phyloP scores from a whole-genome alignment of 2,329 filamentous ascomycete genomes.

The Phyllosticta citribraziliensis region DNA sequence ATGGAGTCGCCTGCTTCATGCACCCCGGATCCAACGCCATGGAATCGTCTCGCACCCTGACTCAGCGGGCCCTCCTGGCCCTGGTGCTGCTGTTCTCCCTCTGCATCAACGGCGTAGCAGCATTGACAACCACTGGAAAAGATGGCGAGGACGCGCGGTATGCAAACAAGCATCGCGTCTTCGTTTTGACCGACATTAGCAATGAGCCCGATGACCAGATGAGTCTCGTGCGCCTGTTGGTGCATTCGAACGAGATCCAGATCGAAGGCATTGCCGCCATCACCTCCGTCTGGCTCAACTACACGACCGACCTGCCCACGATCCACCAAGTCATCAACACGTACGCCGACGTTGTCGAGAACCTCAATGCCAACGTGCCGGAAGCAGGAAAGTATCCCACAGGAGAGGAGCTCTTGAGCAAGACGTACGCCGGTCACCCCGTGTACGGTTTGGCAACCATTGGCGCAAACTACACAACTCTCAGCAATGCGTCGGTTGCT shows the following conservation, averaged over 20 bases:
- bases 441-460: constrained; percentile 30
- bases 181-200: constrained; percentile 15
- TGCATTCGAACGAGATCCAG: constrained; percentile 15
- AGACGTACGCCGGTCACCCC: constrained; percentile 23
- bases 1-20: not conserved
- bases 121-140: not conserved
- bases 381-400: constrained; percentile 16
- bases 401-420: constrained; percentile 12
- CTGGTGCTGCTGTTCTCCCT: not conserved
- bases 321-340: constrained; percentile 20
- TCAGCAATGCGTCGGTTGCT: constrained; percentile 14
- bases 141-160: constrained; percentile 1
- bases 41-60: not conserved
- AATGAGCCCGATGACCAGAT: constrained; percentile 17
- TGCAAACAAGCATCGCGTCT: constrained; percentile 10
- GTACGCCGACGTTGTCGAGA: constrained; percentile 27
- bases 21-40: not conserved
- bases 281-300: constrained; percentile 15
- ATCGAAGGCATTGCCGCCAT: constrained; percentile 15
- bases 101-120: not conserved
- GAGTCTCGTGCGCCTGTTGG: constrained; percentile 15
- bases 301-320: constrained; percentile 12
- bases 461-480: constrained; percentile 8
- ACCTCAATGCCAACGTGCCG: constrained; percentile 33
- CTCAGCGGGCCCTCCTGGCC: not conserved